Percentiles rank a stretch among this genome's conserved stretches.
phyloP scores from a whole-genome alignment of 768 basidiomycete genomes.

The Aureoboletus auriporus region DNA sequence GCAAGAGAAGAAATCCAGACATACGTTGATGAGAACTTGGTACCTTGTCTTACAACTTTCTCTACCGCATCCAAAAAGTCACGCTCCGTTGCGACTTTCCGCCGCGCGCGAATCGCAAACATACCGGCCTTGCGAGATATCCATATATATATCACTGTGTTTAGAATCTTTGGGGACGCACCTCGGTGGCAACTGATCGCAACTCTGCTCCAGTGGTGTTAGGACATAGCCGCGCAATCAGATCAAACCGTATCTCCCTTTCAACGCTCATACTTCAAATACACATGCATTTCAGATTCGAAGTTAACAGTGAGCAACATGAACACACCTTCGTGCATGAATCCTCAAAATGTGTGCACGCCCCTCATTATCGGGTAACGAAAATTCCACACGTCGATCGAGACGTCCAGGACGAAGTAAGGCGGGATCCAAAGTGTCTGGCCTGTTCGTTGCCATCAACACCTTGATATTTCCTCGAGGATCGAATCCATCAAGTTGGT shows the following conservation, averaged over 20 bases:
- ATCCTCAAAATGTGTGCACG: conserved; percentile 96
- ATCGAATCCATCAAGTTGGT: conserved; percentile 98
- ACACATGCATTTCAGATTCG: not conserved
- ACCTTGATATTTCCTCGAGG: conserved; percentile 99
- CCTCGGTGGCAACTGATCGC: conserved; percentile 95
- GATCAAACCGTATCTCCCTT: conserved; percentile 93
- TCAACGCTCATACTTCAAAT: conserved; percentile 88
- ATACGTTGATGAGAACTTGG: conserved; percentile 96
- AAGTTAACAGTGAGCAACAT: not conserved
- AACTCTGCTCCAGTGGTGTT: conserved; percentile 99
- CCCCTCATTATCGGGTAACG: conserved; percentile 91
- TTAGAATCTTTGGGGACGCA: conserved; percentile 26
- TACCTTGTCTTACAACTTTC: conserved; percentile 96
- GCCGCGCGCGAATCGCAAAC: conserved; percentile 95
- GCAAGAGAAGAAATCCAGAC: conserved; percentile 23
- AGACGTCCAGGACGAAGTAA: conserved; percentile 92
- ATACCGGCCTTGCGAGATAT: conserved; percentile 88
- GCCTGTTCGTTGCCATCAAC: conserved; percentile 99
- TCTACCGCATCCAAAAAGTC: conserved; percentile 98
- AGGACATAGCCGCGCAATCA: conserved; percentile 94
- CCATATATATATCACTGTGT: conserved; percentile 83
- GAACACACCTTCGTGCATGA: conserved; percentile 81
- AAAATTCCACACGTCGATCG: conserved; percentile 96
- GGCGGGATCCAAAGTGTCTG: conserved; percentile 97
- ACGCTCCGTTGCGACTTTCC: conserved; percentile 95